Evolutionary conservation across 2,329 filamentous ascomycete species (phyloP).

Genomic region (Microdochium nivale): DNA sequence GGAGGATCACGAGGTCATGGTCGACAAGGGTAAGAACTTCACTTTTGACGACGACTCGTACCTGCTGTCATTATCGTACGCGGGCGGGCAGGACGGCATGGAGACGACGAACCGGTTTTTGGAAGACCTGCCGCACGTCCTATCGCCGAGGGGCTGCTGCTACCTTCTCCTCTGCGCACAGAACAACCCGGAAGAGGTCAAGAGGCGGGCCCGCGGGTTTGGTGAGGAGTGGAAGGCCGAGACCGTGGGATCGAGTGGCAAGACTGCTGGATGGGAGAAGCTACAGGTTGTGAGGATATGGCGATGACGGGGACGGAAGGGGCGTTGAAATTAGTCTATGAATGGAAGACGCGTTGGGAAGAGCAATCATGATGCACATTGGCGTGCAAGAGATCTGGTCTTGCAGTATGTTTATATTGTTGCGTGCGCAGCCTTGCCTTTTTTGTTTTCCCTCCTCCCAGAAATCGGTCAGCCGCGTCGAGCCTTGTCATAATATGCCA

Average conservation of each 20-base stretch:
- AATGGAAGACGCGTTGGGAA: neutral
- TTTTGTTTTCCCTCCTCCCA: too few relatives aligned
- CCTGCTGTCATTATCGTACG: constrained; percentile 78
- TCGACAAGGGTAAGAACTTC: constrained; percentile 14
- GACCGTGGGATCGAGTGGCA: constrained; percentile 74
- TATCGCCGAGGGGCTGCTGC: constrained; percentile 65
- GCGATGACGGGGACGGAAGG: constrained; percentile 27
- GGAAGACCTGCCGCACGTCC: constrained; percentile 52
- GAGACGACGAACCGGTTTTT: constrained; percentile 80
- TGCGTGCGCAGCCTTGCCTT: too few relatives aligned
- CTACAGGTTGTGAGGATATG: constrained; percentile 83
- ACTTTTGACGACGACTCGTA: constrained; percentile 74
- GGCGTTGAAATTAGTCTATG: neutral
- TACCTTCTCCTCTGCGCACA: constrained; percentile 87
- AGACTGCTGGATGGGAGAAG: constrained; percentile 89
- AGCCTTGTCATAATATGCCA: too few relatives aligned
- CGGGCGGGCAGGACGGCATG: constrained; percentile 86
- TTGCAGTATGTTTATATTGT: too few relatives aligned
- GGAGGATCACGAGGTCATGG: constrained; percentile 13
- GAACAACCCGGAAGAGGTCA: constrained; percentile 75
- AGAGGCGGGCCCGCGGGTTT: constrained; percentile 47
- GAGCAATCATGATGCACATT: too few relatives aligned
- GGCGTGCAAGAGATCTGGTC: too few relatives aligned
- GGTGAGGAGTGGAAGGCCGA: constrained; percentile 59
- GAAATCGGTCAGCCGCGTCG: too few relatives aligned